A percentile compares a stretch with the other conserved stretches of the same genome.
phyloP scores from a whole-genome alignment of 164 flowering plant species.

The Litsea cubeba region DNA sequence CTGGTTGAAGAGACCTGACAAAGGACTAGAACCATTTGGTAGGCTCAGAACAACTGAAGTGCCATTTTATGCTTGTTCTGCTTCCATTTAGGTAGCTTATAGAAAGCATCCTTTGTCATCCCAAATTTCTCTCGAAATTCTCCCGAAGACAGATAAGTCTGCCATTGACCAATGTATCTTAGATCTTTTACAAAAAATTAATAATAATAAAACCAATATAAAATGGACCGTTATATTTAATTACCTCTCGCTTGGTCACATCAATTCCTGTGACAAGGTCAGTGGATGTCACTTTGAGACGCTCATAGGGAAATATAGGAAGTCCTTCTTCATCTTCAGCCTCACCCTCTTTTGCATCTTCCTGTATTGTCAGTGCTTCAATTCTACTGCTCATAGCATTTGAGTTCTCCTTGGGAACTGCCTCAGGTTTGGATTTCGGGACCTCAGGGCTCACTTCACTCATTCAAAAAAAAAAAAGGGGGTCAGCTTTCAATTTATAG shows the following conservation, averaged over 20 bases:
- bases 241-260: conserved; percentile 93
- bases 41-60: conserved; percentile 69
- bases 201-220: background rate
- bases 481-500: conserved; percentile 2
- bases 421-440: conserved; percentile 42
- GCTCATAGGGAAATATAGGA: conserved; percentile 75
- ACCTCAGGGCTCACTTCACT: conserved; percentile 42
- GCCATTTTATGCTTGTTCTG: conserved; percentile 97
- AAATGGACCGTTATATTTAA: background rate
- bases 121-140: conserved; percentile 92
- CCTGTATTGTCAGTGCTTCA: conserved; percentile 69
- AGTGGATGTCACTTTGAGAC: conserved; percentile 51
- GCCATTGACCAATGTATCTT: conserved; percentile 15
- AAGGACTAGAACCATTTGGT: conserved; percentile 5
- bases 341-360: conserved; percentile 89
- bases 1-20: conserved; percentile 20
- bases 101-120: conserved; percentile 79
- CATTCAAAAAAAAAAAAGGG: conserved; percentile 3
- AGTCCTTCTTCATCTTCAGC: conserved; percentile 96
- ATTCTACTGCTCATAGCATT: conserved; percentile 52
- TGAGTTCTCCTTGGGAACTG: conserved; percentile 34
- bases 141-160: conserved; percentile 78
- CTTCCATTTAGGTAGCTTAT: conserved; percentile 94
- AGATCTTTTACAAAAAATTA: too few species aligned
- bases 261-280: conserved; percentile 86